Evolutionary conservation across 768 basidiomycete genomes (phyloP).

Genomic region (Russula earlei): DNA sequence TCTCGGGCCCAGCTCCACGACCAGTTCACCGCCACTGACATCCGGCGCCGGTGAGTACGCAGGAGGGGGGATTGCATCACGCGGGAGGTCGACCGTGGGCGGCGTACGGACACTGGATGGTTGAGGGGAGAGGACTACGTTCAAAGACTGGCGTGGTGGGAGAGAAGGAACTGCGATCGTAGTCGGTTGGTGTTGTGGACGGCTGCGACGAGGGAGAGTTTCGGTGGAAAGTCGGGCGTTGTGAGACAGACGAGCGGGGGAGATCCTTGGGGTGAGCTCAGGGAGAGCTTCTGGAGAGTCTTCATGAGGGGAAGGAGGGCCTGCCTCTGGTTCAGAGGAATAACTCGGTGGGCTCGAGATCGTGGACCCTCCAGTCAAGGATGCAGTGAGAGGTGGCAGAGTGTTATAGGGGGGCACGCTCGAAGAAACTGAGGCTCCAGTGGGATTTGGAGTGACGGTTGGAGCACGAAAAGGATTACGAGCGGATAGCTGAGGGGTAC

Average conservation of each 20-base stretch:
- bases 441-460: too few relatives aligned
- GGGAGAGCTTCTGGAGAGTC: slow-evolving; percentile 3
- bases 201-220: not conserved
- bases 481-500: too few relatives aligned
- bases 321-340: not conserved
- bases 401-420: not conserved
- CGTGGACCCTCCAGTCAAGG: too few relatives aligned
- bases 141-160: not conserved
- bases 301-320: not conserved
- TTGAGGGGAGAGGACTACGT: not conserved
- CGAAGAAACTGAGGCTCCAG: slow-evolving; percentile 5
- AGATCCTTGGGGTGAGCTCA: not conserved
- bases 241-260: not conserved
- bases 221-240: not conserved
- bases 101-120: not conserved
- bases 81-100: not conserved
- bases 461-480: slow-evolving; percentile 17
- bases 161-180: not conserved
- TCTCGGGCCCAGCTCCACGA: slow-evolving; percentile 52
- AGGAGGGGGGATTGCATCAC: slow-evolving; percentile 39
- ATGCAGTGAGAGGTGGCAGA: not conserved
- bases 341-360: slow-evolving; percentile 8
- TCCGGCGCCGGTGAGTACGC: slow-evolving; percentile 58
- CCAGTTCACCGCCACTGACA: slow-evolving; percentile 45
- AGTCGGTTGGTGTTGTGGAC: not conserved